Conservation (phyloP, 306 rosid species). For the Glycine tomentella region DNA sequence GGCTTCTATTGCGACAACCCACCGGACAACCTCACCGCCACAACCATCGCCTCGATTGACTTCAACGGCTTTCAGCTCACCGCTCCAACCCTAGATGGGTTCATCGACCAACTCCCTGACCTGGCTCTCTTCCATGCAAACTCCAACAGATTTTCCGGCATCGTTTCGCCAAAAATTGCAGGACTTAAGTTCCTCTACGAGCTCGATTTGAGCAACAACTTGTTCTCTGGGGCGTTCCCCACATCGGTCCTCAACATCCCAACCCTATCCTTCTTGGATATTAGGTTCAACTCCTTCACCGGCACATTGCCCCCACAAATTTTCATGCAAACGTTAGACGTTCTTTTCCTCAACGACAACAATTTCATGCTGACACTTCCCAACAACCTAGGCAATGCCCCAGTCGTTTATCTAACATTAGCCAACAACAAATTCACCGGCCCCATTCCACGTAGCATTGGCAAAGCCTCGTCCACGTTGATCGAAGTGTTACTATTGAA, state of each 20-base stretch:
- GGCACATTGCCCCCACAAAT: constrained; percentile 75
- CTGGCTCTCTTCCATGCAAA: constrained; percentile 87
- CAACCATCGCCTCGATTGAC: constrained; percentile 71
- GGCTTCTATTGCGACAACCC: constrained; percentile 85
- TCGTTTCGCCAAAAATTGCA: constrained; percentile 63
- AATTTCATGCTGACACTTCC: constrained; percentile 65
- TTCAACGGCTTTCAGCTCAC: constrained; percentile 76
- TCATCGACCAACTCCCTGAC: constrained; percentile 80
- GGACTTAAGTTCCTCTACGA: constrained; percentile 68
- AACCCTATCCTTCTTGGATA: constrained; percentile 64
- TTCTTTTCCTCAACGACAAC: constrained; percentile 83
- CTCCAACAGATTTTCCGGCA: constrained; percentile 74
- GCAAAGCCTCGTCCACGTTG: constrained; percentile 56
- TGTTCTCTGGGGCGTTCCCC: constrained; percentile 73
- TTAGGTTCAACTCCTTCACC: constrained; percentile 71
- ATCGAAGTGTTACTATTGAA: constrained; percentile 67
- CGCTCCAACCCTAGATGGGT: constrained; percentile 73
- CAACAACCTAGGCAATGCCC: constrained; percentile 55
- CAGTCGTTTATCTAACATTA: constrained; percentile 68
- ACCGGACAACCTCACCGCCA: constrained; percentile 71
- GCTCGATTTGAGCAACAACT: constrained; percentile 83
- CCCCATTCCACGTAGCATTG: constrained; percentile 66
- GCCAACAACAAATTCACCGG: constrained; percentile 85
- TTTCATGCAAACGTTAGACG: constrained; percentile 60
- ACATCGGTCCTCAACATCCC: constrained; percentile 56